These are phyloP conservation scores for Auricularia auricula-judae DNA, from an alignment of 768 basidiomycete genomes.

Conservation along the genomic window DNA sequence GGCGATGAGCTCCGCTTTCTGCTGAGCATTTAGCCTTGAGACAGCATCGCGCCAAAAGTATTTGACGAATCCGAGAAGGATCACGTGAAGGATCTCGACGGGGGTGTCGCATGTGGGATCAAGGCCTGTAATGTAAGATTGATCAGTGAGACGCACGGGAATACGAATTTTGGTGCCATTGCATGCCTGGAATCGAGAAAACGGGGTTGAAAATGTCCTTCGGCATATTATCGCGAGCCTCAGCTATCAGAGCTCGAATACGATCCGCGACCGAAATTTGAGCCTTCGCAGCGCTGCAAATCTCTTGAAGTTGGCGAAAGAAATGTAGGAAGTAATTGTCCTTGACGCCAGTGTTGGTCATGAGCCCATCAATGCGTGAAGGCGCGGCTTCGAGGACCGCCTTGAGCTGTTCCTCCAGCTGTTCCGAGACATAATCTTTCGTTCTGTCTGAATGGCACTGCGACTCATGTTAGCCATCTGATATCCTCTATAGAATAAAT, in stretches of 20 bases:
- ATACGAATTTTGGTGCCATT: no score
- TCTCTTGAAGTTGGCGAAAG: constrained; percentile 11
- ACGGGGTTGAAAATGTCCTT: neutral
- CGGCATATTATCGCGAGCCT: neutral
- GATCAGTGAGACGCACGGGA: no score
- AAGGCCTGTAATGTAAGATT: no score
- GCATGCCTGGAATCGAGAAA: neutral
- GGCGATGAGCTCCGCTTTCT: neutral
- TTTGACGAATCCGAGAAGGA: constrained; percentile 35
- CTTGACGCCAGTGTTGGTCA: constrained; percentile 22
- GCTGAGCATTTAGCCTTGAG: neutral
- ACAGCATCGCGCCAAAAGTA: constrained; percentile 35
- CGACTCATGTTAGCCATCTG: no score
- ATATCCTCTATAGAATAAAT: no score
- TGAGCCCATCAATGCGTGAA: constrained; percentile 3
- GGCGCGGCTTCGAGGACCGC: neutral
- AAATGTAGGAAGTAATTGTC: constrained; percentile 23
- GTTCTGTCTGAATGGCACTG: neutral
- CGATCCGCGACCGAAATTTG: neutral
- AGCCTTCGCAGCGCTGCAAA: neutral
- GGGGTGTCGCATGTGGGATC: constrained; percentile 18
- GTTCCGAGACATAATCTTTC: neutral
- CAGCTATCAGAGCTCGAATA: neutral
- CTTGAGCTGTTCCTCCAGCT: neutral
- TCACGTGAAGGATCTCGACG: neutral